phyloP scores from a whole-genome alignment of 1,284 basidiomycete genomes.

The Spongispora temasekensis region DNA sequence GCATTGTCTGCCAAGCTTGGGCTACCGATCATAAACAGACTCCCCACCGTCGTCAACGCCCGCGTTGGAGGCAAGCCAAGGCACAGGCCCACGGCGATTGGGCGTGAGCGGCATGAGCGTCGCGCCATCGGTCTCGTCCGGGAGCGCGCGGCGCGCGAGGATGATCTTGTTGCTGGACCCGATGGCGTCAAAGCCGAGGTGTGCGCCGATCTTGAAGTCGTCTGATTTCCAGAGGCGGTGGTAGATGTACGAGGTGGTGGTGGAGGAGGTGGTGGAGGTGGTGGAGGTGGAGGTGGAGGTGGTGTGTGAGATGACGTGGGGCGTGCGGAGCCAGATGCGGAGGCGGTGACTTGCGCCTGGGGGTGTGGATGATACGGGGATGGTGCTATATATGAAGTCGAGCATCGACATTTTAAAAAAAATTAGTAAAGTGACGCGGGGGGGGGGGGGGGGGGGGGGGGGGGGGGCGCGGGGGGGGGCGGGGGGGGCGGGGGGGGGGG shows the following conservation, averaged over 20 bases:
- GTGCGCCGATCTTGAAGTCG: slow-evolving; percentile 56
- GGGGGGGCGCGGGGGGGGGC: no score
- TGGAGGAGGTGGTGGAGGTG: slow-evolving; percentile 31
- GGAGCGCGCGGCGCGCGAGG: slow-evolving; percentile 41
- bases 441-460: no score
- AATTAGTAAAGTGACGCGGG: no score
- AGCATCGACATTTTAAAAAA: no score
- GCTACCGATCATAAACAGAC: slow-evolving; percentile 18
- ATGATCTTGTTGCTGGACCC: slow-evolving; percentile 42
- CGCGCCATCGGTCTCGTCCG: background rate
- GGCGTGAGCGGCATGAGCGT: slow-evolving; percentile 5
- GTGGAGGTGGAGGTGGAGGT: slow-evolving; percentile 22
- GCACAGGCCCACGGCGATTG: slow-evolving; percentile 8
- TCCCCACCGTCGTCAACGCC: slow-evolving; percentile 8
- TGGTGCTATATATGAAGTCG: no score
- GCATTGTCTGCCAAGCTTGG: background rate
- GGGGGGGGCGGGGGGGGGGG: no score
- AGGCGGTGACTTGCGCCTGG: slow-evolving; percentile 56
- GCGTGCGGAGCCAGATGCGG: slow-evolving; percentile 56
- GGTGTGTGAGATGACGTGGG: slow-evolving; percentile 5
- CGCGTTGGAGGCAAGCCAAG: slow-evolving; percentile 10
- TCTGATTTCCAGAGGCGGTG: slow-evolving; percentile 64
- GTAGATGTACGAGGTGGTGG: slow-evolving; percentile 50
- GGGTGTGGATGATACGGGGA: slow-evolving; percentile 53
- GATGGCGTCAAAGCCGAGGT: slow-evolving; percentile 51